Evolutionary conservation across 768 basidiomycete genomes (phyloP), one percentile per base, ranked within the genome.

Genomic region (Phanerochaete carnosa): DNA sequence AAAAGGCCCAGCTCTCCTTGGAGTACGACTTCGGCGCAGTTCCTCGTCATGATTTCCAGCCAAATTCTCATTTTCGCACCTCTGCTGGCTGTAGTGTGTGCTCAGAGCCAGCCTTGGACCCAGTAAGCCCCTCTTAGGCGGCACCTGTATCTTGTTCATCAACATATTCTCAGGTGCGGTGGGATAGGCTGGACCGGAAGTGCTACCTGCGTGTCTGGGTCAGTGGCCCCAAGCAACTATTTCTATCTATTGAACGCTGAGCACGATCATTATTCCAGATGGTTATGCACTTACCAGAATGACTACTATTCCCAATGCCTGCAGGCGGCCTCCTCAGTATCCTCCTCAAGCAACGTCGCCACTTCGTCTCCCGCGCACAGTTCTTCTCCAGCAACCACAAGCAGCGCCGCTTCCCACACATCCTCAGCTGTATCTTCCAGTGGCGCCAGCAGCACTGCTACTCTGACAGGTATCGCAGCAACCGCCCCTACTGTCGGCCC

Each of bases 401-500:
- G 8, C 4, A 29, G 25, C 15, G n/a, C 51, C 16, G 12, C 51
- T 33, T 19, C 46, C n/a, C 11, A 6, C 32, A 19, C 57, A 13
- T 29, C 56, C 6, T 45, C 39, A 2, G 25, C 45, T 37, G 33
- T 19, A 25, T 33, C 52, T 50, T 35, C 37, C 9, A 7, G 55
- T 28, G 11, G 55, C 3, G 22, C 59, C 12, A 60, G 54, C 15
- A 2, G 37, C 25, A 25, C 55, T 13, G 32, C 32, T 19, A 68
- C 70, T 35, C 45, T 72, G 45, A 71, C 76, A 13, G 68, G 70
- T 2, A 68, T 70, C 49, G 69, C 76, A 6, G 73, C 70, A 26
- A 69, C 70, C 29, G 71, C 78, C 0, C 79, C 80, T 3, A 80
- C 78, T 7, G 66, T 70, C 0, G 75, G 74, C 6, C 81, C 81